phyloP scores from a whole-genome alignment of 1,139 yeast genomes.

The Saccharomycopsis hybrid region DNA sequence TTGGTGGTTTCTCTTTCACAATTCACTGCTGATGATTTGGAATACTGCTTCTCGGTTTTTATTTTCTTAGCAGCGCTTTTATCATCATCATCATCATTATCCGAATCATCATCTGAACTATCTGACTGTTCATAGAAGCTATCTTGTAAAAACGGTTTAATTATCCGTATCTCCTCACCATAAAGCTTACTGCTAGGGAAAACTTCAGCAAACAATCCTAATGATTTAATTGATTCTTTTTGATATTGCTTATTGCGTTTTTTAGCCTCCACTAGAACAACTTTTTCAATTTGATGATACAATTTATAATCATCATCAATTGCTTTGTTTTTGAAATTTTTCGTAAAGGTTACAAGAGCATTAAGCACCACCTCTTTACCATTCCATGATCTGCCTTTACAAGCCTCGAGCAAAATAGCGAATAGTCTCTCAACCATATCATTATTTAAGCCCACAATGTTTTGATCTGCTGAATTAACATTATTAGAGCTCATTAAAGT shows the following conservation, averaged over 20 bases:
- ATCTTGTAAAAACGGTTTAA: slow-evolving; percentile 34
- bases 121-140: slow-evolving; percentile 25
- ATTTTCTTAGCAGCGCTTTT: slow-evolving; percentile 25
- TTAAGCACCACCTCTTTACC: slow-evolving; percentile 77
- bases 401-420: slow-evolving; percentile 51
- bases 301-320: slow-evolving; percentile 27
- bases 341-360: slow-evolving; percentile 57
- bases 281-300: slow-evolving; percentile 34
- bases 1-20: slow-evolving; percentile 35
- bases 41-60: slow-evolving; percentile 27
- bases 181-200: slow-evolving; percentile 39
- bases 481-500: slow-evolving; percentile 27
- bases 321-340: slow-evolving; percentile 35
- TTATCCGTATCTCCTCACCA: slow-evolving; percentile 35
- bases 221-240: slow-evolving; percentile 40
- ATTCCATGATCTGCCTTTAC: slow-evolving; percentile 77
- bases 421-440: slow-evolving; percentile 37
- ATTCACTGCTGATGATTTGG: slow-evolving; percentile 33
- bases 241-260: slow-evolving; percentile 66
- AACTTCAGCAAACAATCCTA: slow-evolving; percentile 42
- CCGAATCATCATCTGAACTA: slow-evolving; percentile 27
- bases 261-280: slow-evolving; percentile 54
- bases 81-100: slow-evolving; percentile 30
- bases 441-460: slow-evolving; percentile 25
- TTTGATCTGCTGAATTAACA: slow-evolving; percentile 30